Conservation (phyloP, 2,329 filamentous ascomycete species). For the Diaporthe ampelina region DNA sequence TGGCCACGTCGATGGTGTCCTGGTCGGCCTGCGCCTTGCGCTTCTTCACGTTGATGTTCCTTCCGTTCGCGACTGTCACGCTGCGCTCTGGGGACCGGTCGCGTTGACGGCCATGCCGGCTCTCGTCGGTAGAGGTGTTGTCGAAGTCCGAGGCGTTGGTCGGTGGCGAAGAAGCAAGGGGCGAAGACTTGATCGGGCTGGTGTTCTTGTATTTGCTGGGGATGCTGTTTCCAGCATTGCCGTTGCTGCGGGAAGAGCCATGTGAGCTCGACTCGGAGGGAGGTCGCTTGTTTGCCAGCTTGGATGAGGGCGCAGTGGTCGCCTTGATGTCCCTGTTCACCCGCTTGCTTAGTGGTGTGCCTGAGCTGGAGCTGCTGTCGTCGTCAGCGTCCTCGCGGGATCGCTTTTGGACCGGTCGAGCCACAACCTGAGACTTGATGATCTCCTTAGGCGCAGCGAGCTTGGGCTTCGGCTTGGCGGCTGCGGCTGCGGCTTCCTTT, state of each 20-base stretch:
- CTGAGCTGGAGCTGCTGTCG: slow-evolving; percentile 72
- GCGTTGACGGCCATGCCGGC: slow-evolving; percentile 42
- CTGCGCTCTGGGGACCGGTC: slow-evolving; percentile 44
- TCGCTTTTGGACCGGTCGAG: slow-evolving; percentile 61
- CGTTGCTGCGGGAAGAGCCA: slow-evolving; percentile 56
- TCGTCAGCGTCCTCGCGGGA: slow-evolving; percentile 62
- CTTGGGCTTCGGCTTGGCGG: slow-evolving; percentile 54
- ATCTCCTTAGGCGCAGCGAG: slow-evolving; percentile 52
- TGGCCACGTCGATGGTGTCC: slow-evolving; percentile 45
- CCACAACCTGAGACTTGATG: slow-evolving; percentile 46
- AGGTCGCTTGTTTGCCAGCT: slow-evolving; percentile 39
- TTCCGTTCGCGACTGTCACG: slow-evolving; percentile 45
- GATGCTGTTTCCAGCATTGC: slow-evolving; percentile 46
- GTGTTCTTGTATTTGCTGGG: slow-evolving; percentile 65
- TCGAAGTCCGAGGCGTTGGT: slow-evolving; percentile 76
- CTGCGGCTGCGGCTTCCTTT: slow-evolving; percentile 46
- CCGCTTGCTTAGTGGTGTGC: slow-evolving; percentile 70
- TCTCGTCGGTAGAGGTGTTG: slow-evolving; percentile 48
- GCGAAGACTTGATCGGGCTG: slow-evolving; percentile 74
- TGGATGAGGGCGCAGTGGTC: slow-evolving; percentile 29
- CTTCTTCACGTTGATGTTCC: slow-evolving; percentile 44
- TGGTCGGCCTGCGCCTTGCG: slow-evolving; percentile 42
- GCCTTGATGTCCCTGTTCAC: slow-evolving; percentile 60
- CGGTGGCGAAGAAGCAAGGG: slow-evolving; percentile 74
- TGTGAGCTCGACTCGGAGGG: slow-evolving; percentile 61